Evolutionary conservation across 164 flowering plant genomes (phyloP).

Genomic region (Umbilicus rupestris): DNA sequence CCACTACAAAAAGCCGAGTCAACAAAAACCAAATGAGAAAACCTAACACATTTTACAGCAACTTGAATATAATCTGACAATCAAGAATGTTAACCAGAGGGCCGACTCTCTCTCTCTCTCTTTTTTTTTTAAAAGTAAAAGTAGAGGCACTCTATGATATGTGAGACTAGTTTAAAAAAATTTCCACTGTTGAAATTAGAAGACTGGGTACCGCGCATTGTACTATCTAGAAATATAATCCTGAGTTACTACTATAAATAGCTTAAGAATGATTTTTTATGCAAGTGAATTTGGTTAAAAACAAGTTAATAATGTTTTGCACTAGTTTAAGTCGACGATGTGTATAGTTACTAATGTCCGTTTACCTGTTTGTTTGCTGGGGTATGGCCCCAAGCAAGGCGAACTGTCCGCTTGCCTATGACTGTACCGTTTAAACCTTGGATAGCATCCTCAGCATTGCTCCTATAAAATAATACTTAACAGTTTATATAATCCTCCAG

Average conservation of each 20-base stretch:
- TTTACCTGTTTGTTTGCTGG: slow-evolving; percentile 51
- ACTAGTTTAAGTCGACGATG: background rate
- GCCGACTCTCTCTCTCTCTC: too few relatives aligned
- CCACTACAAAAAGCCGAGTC: slow-evolving; percentile 21
- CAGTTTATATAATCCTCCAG: background rate
- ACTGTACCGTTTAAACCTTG: slow-evolving; percentile 37
- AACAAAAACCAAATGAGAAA: background rate
- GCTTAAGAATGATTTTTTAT: background rate
- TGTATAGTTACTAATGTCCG: background rate
- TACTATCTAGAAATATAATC: background rate
- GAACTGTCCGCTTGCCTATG: slow-evolving; percentile 58
- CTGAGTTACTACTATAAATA: background rate
- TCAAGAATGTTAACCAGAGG: background rate
- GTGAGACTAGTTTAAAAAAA: too few relatives aligned
- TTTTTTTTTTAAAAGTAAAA: background rate
- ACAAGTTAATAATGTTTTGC: too few relatives aligned
- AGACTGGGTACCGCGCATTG: too few relatives aligned
- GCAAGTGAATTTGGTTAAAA: background rate
- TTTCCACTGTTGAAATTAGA: too few relatives aligned
- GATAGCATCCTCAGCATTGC: slow-evolving; percentile 54
- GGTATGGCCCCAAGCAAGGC: slow-evolving; percentile 66
- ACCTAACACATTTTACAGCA: background rate
- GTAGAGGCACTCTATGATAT: too few relatives aligned
- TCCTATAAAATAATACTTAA: slow-evolving; percentile 20
- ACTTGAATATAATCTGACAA: background rate